Evolutionary conservation across 257 asterid species (phyloP).

Genomic region (Ajuga chamaepitys): DNA sequence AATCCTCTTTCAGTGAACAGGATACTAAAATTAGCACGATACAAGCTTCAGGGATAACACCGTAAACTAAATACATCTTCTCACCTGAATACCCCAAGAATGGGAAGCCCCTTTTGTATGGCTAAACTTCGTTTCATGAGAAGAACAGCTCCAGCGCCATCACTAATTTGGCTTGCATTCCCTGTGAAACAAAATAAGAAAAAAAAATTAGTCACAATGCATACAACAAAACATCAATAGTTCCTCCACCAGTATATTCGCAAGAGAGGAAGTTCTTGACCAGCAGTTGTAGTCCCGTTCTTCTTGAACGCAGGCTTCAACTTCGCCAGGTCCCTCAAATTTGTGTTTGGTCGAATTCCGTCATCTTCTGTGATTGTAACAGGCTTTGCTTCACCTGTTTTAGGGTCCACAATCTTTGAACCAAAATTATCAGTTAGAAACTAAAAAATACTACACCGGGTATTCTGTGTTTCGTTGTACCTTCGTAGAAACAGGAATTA

Average conservation of each 20-base stretch:
- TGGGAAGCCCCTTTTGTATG: slow-evolving; percentile 63
- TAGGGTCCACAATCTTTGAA: slow-evolving; percentile 58
- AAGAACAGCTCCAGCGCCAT: slow-evolving; percentile 97
- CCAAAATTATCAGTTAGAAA: slow-evolving; percentile 2
- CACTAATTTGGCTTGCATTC: slow-evolving; percentile 84
- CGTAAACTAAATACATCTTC: background rate
- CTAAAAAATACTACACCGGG: background rate
- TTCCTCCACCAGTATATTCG: background rate
- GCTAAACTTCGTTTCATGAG: slow-evolving; percentile 91
- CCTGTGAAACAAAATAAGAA: slow-evolving; percentile 31
- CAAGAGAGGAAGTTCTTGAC: slow-evolving; percentile 24
- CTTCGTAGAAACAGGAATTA: slow-evolving; percentile 79
- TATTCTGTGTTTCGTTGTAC: slow-evolving; percentile 24
- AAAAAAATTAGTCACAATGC: background rate
- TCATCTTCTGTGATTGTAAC: slow-evolving; percentile 68
- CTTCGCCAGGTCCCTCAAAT: slow-evolving; percentile 58
- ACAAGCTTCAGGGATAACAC: background rate
- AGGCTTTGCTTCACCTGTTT: slow-evolving; percentile 59
- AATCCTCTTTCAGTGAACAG: background rate
- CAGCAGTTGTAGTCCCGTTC: slow-evolving; percentile 88
- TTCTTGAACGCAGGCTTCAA: slow-evolving; percentile 86
- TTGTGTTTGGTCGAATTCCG: slow-evolving; percentile 79
- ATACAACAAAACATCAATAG: background rate
- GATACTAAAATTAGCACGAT: background rate
- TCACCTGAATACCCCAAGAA: slow-evolving; percentile 83